A percentile compares a stretch with the other conserved stretches of the same genome.
Conservation (phyloP, 2,329 filamentous ascomycete species). For the Coniochaeta sp. region DNA sequence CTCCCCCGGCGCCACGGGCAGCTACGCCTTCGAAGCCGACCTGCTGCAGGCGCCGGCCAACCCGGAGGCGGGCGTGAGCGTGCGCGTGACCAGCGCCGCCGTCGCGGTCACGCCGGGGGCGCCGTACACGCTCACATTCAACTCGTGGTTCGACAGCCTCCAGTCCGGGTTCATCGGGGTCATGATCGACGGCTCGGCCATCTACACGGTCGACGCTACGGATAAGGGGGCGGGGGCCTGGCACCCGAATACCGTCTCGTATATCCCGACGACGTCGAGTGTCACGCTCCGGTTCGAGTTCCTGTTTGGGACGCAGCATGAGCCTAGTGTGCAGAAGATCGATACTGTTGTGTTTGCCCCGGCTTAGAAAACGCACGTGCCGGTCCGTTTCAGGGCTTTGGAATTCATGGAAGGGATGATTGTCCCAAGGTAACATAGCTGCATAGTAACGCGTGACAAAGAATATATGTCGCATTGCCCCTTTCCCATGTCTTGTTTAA, state of each 20-base stretch:
- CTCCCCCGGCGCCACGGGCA: not conserved
- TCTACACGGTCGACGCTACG: not conserved
- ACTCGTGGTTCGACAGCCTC: not conserved
- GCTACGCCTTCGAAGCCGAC: not conserved
- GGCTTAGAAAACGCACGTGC: not conserved
- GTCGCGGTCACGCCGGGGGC: not conserved
- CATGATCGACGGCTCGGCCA: conserved; percentile 1
- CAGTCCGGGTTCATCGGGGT: conserved; percentile 4
- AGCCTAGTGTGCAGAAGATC: not conserved
- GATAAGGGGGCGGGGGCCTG: not conserved
- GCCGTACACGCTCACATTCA: conserved; percentile 4
- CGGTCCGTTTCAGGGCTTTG: not conserved
- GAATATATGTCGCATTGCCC: too few species aligned
- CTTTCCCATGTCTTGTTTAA: too few species aligned
- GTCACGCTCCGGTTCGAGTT: not conserved
- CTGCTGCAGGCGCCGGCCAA: not conserved
- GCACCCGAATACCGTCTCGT: not conserved
- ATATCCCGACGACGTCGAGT: not conserved
- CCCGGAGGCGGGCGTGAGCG: conserved; percentile 2
- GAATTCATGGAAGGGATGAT: not conserved
- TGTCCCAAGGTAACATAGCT: too few species aligned
- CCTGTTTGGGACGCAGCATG: conserved; percentile 1
- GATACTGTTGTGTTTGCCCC: not conserved
- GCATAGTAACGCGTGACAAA: too few species aligned
- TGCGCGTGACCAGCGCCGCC: not conserved